phyloP scores from a whole-genome alignment of 2,329 filamentous ascomycete species.

The Pyrenochaeta sp. region DNA sequence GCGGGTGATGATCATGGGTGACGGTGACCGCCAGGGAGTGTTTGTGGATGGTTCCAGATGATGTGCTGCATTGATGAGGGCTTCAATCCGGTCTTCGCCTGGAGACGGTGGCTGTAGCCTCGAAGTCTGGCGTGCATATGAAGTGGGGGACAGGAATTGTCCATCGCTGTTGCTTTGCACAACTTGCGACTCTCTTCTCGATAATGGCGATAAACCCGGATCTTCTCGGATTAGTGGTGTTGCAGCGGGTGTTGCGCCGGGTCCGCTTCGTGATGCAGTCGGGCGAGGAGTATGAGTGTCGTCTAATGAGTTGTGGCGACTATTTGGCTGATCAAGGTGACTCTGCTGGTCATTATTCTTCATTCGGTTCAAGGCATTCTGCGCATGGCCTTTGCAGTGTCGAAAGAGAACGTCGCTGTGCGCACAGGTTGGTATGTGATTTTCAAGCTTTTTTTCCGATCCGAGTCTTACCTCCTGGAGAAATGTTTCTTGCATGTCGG shows the following conservation, averaged over 20 bases:
- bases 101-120: constrained; percentile 33
- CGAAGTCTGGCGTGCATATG: constrained; percentile 19
- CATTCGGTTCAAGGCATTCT: constrained; percentile 50
- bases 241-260: constrained; percentile 25
- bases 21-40: constrained; percentile 46
- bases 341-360: constrained; percentile 40
- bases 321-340: constrained; percentile 34
- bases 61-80: constrained; percentile 49
- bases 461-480: constrained; percentile 58
- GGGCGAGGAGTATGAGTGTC: constrained; percentile 28
- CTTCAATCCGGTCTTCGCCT: constrained; percentile 46
- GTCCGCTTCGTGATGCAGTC: constrained; percentile 22
- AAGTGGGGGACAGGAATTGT: constrained; percentile 22
- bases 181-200: constrained; percentile 33
- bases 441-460: constrained; percentile 13
- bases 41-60: constrained; percentile 45
- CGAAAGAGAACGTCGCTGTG: constrained; percentile 60
- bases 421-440: constrained; percentile 28
- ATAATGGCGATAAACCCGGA: constrained; percentile 35
- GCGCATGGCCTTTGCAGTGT: constrained; percentile 61
- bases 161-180: constrained; percentile 29
- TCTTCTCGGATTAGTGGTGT: constrained; percentile 36
- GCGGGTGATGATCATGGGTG: constrained; percentile 38
- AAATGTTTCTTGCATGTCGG: constrained; percentile 63
- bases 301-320: constrained; percentile 18